These are phyloP conservation scores for Cordia subcordata DNA, from an alignment of 257 asterid genomes.

Conservation along the genomic window DNA sequence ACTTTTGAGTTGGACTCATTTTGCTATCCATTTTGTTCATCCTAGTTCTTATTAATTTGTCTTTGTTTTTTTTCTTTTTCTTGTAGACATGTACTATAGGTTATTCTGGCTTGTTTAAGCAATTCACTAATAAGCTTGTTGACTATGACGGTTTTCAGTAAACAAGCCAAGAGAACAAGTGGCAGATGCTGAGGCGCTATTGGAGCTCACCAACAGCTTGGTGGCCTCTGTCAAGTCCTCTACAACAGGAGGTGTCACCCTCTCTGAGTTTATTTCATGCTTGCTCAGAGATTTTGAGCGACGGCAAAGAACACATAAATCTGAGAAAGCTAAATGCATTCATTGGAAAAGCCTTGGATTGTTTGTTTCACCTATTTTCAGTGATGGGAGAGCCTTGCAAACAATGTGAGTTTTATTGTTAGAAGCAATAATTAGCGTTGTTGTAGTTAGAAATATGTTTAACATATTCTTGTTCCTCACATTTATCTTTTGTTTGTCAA, in stretches of 20 bases:
- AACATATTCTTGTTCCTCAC: background rate
- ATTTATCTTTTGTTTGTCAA: constrained; percentile 7
- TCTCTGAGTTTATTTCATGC: constrained; percentile 37
- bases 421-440: background rate
- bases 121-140: background rate
- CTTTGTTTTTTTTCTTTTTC: too few species aligned
- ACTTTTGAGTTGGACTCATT: too few species aligned
- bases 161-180: constrained; percentile 56
- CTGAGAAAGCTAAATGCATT: constrained; percentile 4
- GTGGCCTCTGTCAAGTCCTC: constrained; percentile 32
- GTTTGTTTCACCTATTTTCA: constrained; percentile 27
- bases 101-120: background rate
- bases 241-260: constrained; percentile 25
- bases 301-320: background rate
- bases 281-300: constrained; percentile 29
- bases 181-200: constrained; percentile 56
- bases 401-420: constrained; percentile 35
- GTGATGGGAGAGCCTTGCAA: constrained; percentile 25
- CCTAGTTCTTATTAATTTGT: background rate
- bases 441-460: constrained; percentile 1
- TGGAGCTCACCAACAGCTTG: constrained; percentile 37
- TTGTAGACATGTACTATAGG: too few species aligned
- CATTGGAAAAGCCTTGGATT: constrained; percentile 35
- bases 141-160: constrained; percentile 24
- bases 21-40: too few species aligned